Base-by-base conservation (phyloP, 129 eudicot species). In the Arctium lappa region DNA sequence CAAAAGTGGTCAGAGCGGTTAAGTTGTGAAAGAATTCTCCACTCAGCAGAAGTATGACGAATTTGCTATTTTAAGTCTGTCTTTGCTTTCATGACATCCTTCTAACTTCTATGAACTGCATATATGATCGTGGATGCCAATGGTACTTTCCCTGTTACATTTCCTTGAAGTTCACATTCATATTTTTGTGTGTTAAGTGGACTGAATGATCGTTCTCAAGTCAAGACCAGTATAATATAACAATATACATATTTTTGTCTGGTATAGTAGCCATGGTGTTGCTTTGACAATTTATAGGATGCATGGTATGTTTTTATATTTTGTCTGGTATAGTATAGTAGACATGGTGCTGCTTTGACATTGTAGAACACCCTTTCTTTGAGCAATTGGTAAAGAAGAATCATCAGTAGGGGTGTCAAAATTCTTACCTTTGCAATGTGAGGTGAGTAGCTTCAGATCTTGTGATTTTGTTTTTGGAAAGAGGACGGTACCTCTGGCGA, bases 1-100 rank as follows among this genome's bases (percentile, higher is more conserved):
- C 83, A 80, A 74, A 88, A 90, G 82, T 92, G 97, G 94, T 87
- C 94, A 8, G 77, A 87, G 73, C 85, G 86, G 73, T 85, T 92
- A 62, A 76, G 72, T 12, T 92, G 97, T 84, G 80, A 78, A 30
- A 85, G 97, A 82, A 87, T 92, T 76, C 84, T 92, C 74, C 94
- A 92, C 88, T 75, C 87, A 8, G 80, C 80, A 42, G 97, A 92
- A 22, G 97, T 90, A 82, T 69, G 42, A 16, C 11, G 6, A 16
- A n/a, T 44, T 37, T 37, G 53, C 73, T 53, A 12, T 62, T 76
- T 8, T 46, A n/a, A 62, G 7, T 3, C 65, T 74, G 29, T 79
- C n/a, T 53, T 37, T 78, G 15, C 29, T 50, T n/a, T 27, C 18
- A 7, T 42, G 15, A 12, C 12, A 72, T 63, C 32, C 70, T 27